Evolutionary conservation across 148 eudicot species (phyloP).

Genomic region (Amaranthus cruentus): DNA sequence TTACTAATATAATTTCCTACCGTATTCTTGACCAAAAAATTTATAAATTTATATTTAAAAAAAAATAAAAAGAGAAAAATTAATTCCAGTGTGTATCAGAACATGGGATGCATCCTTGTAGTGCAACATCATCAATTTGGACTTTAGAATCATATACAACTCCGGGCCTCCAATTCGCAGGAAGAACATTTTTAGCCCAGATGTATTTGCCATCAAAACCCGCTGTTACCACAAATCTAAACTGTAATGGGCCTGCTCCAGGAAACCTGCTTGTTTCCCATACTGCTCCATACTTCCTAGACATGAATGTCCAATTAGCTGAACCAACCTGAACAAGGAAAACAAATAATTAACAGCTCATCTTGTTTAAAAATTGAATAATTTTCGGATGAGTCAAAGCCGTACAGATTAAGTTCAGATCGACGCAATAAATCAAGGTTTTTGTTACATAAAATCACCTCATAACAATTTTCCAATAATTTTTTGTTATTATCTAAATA

Average conservation of each 20-base stretch:
- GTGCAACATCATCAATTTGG: constrained; percentile 41
- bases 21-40: too few species aligned
- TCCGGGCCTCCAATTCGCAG: constrained; percentile 54
- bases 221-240: constrained; percentile 52
- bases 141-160: constrained; percentile 41
- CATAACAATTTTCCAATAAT: too few species aligned
- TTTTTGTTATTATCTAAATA: too few species aligned
- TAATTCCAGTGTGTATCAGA: constrained; percentile 24
- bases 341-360: too few species aligned
- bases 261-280: constrained; percentile 64
- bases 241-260: constrained; percentile 40
- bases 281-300: constrained; percentile 56
- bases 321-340: constrained; percentile 44
- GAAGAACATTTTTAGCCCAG: constrained; percentile 58
- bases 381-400: too few species aligned
- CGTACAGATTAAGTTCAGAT: too few species aligned
- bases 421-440: too few species aligned
- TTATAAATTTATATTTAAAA: too few species aligned
- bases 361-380: too few species aligned
- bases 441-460: too few species aligned
- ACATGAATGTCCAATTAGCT: constrained; percentile 50
- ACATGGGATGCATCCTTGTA: constrained; percentile 56
- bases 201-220: constrained; percentile 69
- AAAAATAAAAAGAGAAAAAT: neutral
- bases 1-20: too few species aligned